Evolutionary conservation across 2,329 filamentous ascomycete species (phyloP).

Genomic region (Cladosporium sp.): DNA sequence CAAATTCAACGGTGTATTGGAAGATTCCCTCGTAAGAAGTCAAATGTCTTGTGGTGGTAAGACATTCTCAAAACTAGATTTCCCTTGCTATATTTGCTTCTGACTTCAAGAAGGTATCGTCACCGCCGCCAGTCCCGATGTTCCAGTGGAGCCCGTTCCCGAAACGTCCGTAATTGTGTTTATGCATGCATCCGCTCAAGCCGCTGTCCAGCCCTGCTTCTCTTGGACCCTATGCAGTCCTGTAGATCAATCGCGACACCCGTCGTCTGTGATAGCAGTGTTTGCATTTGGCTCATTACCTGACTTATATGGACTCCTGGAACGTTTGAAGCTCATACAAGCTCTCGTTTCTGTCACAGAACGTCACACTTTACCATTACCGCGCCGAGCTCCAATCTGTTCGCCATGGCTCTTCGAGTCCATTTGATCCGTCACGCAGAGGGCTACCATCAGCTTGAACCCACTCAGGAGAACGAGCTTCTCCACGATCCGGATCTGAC

Average conservation of each 20-base stretch:
- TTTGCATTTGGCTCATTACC: not conserved
- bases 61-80: not conserved
- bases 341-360: not conserved
- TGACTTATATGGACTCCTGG: not conserved
- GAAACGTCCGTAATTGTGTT: not conserved
- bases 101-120: not conserved
- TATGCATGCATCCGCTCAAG: not conserved
- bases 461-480: not conserved
- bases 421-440: slow-evolving; percentile 22
- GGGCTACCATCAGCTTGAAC: slow-evolving; percentile 16
- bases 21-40: not conserved
- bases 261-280: not conserved
- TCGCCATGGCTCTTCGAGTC: slow-evolving; percentile 7
- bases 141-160: not conserved
- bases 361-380: not conserved
- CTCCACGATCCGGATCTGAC: slow-evolving; percentile 21
- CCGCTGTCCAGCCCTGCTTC: not conserved
- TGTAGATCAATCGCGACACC: not conserved
- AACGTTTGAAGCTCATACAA: not conserved
- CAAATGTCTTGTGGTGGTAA: not conserved
- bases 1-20: not conserved
- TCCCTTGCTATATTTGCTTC: not conserved
- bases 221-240: not conserved
- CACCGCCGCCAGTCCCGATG: not conserved
- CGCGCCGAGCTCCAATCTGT: not conserved